Base-by-base conservation (phyloP, 78 protist species). In the Trichosphaerium sp. region DNA sequence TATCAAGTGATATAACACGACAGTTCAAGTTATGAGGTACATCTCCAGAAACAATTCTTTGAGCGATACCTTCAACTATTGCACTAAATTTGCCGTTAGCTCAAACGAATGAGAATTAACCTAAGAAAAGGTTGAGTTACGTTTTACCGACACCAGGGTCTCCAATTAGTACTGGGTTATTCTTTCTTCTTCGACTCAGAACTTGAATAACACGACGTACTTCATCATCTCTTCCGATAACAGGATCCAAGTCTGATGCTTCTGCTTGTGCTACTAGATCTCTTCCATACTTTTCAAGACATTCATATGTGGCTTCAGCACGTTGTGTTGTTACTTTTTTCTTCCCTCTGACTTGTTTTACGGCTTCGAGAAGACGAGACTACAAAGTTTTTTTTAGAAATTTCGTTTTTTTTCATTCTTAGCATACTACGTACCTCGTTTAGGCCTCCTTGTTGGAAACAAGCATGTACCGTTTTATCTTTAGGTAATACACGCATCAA, bases 1-100 rank as follows among this genome's bases (percentile, higher is more conserved):
- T 71, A 76, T 97, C 99, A 54, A 97, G 89, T 8, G 93, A 14
- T 40, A 77, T 38, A 57, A 97, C 85, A 37, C 69, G 41, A 66
- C 79, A 54, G 49, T 69, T 77, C 26, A 97, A 63, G 38, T 69
- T 31, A 48, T 85, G 82, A 1, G 99, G 99, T 42, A 97, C 96
- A 51, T 95, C 98, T 40, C 97, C 97, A 32, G 49, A 34, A 2
- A 90, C 92, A 32, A 97, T 94, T 37, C 97, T 73, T 69, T 93
- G 98, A 3, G 99, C 99, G 38, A 97, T 67, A 18, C 99, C 99
- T 41, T 97, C 99, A 4, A 88, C 99, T 1, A 97, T 80, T 15
- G 99, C 93, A 18, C 95, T 91, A 68, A 91, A 84, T 21, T 91
- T 85, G 5, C 49, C 73, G 12, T 79, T 48, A 10, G 42, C 25